Evolutionary conservation across 208 protist genomes (phyloP), one percentile per base, ranked within the genome.

Genomic region (Jaenimonas drosophilae): DNA sequence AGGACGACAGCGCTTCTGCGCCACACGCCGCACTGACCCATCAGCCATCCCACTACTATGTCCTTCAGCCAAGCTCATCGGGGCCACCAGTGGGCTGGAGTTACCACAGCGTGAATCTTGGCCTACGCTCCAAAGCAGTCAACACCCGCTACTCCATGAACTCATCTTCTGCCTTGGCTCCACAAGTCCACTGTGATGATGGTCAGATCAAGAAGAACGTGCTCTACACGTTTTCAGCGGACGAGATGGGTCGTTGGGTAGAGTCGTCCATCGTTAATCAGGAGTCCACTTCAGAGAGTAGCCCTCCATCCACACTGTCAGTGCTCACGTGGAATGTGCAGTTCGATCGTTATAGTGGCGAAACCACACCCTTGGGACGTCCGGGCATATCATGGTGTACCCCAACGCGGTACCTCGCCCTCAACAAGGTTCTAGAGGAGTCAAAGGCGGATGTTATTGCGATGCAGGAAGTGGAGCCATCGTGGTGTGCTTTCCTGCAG

Each of bases 81-180:
- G 79, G 79, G 14, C 75, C 79, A 2, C 79, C 79, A 29, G 42
- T 54, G 4, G 72, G 74, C 9, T 90, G 70, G 72, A 20, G 28
- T 1, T 86, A 90, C 60, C 48, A 73, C 49, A 67, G 69, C 55
- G 49, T 86, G 7, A 70, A 84, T 48, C 54, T 90, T 16, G 81
- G 81, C 37, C 32, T 78, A 26, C 62, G 73, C 27, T 61, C 80
- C 7, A 62, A 72, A 34, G 64, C 60, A 12, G 47, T 84, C 55
- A 64, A 63, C 30, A 76, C 71, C 36, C 76, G 80, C 19, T 77
- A 73, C 63, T 60, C 56, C 53, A 21, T 59, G 19, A 60, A 72
- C 32, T n/a, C n/a, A n/a, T n/a, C n/a, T n/a, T n/a, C n/a, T n/a
- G n/a, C n/a, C n/a, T n/a, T n/a, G n/a, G n/a, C n/a, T n/a, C n/a